Conservation (phyloP, 352 stramenopile species). For the Phytophthora parvispora region DNA sequence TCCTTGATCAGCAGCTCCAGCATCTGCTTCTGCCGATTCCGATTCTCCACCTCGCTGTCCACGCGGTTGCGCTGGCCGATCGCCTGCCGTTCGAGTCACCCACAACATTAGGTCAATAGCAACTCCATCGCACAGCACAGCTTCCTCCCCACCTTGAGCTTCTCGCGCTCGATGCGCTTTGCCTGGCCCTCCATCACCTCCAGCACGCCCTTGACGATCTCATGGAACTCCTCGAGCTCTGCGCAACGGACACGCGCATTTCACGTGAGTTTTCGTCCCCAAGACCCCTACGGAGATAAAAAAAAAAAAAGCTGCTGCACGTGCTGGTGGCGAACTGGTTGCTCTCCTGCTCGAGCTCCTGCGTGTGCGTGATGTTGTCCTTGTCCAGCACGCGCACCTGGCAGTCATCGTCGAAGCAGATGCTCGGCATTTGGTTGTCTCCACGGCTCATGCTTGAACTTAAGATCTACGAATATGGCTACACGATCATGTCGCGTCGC, state of each 20-base stretch:
- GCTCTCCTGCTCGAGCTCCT: constrained; percentile 86
- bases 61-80: constrained; percentile 87
- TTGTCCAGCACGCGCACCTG: constrained; percentile 86
- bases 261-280: neutral
- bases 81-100: constrained; percentile 49
- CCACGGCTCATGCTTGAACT: constrained; percentile 63
- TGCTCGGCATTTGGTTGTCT: constrained; percentile 77
- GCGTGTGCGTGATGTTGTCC: constrained; percentile 78
- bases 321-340: constrained; percentile 85
- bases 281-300: no score
- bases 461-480: constrained; percentile 5
- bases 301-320: neutral
- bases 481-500: constrained; percentile 21
- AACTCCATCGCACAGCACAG: neutral
- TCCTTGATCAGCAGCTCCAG: constrained; percentile 85
- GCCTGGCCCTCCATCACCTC: constrained; percentile 85
- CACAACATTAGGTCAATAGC: neutral
- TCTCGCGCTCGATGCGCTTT: constrained; percentile 84
- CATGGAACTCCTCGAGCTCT: constrained; percentile 89
- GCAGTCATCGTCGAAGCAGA: constrained; percentile 88
- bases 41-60: constrained; percentile 86
- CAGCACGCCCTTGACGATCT: constrained; percentile 81
- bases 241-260: constrained; percentile 1
- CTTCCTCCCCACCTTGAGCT: constrained; percentile 72
- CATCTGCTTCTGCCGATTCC: constrained; percentile 84